Conservation (phyloP, 2,329 filamentous ascomycete genomes). For the Thielaviopsis ethacetica region DNA sequence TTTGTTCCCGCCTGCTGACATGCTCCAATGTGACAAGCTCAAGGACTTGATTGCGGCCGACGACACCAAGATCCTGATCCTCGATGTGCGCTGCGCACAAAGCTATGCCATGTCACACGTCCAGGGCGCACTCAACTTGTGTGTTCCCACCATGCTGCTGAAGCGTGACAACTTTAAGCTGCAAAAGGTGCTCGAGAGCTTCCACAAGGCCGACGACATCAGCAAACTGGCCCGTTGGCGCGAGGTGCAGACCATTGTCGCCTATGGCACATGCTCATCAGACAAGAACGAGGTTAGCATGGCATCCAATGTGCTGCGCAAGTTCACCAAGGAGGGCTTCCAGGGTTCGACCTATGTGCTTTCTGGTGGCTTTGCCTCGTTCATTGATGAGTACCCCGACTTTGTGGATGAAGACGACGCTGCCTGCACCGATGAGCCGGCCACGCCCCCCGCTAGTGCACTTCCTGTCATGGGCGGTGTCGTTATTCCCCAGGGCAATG, state of each 20-base stretch:
- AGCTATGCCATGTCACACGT: slow-evolving; percentile 65
- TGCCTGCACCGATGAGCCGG: slow-evolving; percentile 28
- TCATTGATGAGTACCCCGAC: slow-evolving; percentile 49
- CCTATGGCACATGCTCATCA: slow-evolving; percentile 67
- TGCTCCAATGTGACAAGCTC: slow-evolving; percentile 39
- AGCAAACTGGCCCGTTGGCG: slow-evolving; percentile 63
- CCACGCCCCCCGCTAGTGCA: slow-evolving; percentile 14
- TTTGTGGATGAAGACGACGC: slow-evolving; percentile 38
- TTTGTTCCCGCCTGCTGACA: slow-evolving; percentile 19
- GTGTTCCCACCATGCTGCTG: slow-evolving; percentile 83
- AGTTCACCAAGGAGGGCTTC: slow-evolving; percentile 78
- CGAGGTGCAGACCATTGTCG: slow-evolving; percentile 58
- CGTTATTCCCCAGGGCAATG: slow-evolving; percentile 50
- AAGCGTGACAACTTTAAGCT: slow-evolving; percentile 85
- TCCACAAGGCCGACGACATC: slow-evolving; percentile 55
- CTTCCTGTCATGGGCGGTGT: slow-evolving; percentile 82
- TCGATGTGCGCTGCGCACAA: slow-evolving; percentile 77
- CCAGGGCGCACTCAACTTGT: slow-evolving; percentile 70
- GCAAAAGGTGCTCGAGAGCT: slow-evolving; percentile 73
- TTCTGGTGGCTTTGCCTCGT: slow-evolving; percentile 64
- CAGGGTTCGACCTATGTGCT: slow-evolving; percentile 57
- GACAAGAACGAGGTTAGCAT: slow-evolving; percentile 67
- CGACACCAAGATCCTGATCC: slow-evolving; percentile 25
- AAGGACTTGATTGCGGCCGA: slow-evolving; percentile 34
- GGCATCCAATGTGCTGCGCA: slow-evolving; percentile 78